phyloP scores from a whole-genome alignment of 2,329 filamentous ascomycete genomes.

The Fusarium fujikuroi region DNA sequence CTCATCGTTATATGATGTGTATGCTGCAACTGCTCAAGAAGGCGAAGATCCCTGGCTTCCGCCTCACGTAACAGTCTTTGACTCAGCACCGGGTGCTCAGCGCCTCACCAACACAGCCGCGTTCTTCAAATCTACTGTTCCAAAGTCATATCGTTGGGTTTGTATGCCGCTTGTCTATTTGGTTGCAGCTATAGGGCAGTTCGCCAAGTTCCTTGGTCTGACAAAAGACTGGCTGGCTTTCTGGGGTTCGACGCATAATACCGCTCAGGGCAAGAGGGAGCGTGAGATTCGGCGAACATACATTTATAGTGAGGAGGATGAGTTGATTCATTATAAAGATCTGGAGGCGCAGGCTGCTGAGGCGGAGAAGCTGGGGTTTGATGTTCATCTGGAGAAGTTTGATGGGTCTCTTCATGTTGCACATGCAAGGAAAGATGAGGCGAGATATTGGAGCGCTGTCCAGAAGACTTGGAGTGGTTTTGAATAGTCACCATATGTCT shows the following conservation, averaged over 20 bases:
- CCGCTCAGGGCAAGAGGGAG: not conserved
- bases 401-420: conserved; percentile 9
- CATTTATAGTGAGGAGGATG: conserved; percentile 20
- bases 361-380: not conserved
- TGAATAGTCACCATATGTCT: not conserved
- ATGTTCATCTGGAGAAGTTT: conserved; percentile 14
- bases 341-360: not conserved
- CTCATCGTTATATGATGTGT: conserved; percentile 6
- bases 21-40: not conserved
- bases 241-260: conserved; percentile 17
- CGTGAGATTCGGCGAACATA: conserved; percentile 16
- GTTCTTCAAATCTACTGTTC: conserved; percentile 4
- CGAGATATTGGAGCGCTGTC: conserved; percentile 9
- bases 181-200: not conserved
- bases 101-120: not conserved
- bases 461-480: not conserved
- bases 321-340: not conserved
- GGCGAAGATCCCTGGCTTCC: conserved; percentile 1
- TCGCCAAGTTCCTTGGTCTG: not conserved
- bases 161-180: conserved; percentile 1
- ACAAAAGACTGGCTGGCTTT: not conserved
- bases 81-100: conserved; percentile 13
- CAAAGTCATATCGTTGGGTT: not conserved
- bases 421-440: conserved; percentile 8
- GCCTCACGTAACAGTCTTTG: conserved; percentile 6